Base-by-base conservation (phyloP, 345 rosid genomes). In the Tarenaya hassleriana region DNA sequence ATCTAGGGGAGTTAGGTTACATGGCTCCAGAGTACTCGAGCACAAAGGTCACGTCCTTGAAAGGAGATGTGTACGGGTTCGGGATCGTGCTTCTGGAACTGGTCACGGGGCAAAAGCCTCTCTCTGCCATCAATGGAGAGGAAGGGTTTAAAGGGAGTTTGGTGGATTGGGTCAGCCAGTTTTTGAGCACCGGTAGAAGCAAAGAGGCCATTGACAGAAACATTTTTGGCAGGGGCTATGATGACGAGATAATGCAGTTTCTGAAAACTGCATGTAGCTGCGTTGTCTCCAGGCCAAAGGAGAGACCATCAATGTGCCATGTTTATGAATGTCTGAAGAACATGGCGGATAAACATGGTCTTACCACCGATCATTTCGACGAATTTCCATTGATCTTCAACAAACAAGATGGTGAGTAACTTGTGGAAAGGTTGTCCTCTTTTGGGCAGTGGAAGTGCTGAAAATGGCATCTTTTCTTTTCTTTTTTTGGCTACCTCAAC, bases 51-150 rank as follows among this genome's bases (percentile, higher is more conserved):
- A 69, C 77, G 3, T 69, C 81, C 3, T 51, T 71, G 37, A 77
- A 69, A 59, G 84, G 83, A 41, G 88, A 81, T 51, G 81, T 77
- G 34, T 81, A 75, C 43, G 73, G 61, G 12, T 77, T 80, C 41
- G 87, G 87, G 8, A 60, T 77, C 43, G 83, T 81, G 47, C 83
- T 81, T 56, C 63, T 75, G 12, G 77, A 72, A 50, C 52, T 75
- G 38, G 73, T 72, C 8, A 69, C 80, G 0, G 79, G 79, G 18
- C 73, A 73, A 63, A 77, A 73, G 31, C 75, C 80, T 6, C 17
- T 72, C 18, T 77, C 47, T 20, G 38, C 60, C n/a, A 64, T 29
- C 39, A 50, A 40, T 7, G 76, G 59, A 7, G 78, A 72, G 14
- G 82, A 74, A 12, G 80, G 68, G 39, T 81, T 76, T 50, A 78